Evolutionary conservation across 2,329 filamentous ascomycete genomes (phyloP).

Genomic region (Paraconiothyrium sp.): DNA sequence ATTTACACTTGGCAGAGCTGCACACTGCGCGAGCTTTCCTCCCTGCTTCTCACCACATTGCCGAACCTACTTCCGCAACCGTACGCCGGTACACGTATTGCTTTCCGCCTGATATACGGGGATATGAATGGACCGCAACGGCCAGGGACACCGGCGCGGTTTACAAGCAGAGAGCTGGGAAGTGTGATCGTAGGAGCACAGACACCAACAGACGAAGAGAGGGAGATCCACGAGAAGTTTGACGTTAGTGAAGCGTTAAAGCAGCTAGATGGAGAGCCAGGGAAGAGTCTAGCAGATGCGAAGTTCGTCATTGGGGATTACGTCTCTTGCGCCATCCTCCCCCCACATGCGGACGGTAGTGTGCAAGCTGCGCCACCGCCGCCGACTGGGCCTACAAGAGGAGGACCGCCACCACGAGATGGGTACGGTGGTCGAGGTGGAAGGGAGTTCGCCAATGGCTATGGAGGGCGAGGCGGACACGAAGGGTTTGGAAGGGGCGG

Average conservation of each 20-base stretch:
- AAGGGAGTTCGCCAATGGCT: conserved; percentile 39
- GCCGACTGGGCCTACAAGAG: conserved; percentile 42
- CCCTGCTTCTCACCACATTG: conserved; percentile 75
- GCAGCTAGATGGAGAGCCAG: conserved; percentile 66
- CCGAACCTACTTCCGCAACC: conserved; percentile 76
- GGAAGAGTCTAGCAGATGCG: conserved; percentile 78
- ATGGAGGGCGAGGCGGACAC: conserved; percentile 41
- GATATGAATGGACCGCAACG: conserved; percentile 67
- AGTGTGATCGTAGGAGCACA: conserved; percentile 74
- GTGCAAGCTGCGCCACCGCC: conserved; percentile 70
- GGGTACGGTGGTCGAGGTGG: conserved; percentile 39
- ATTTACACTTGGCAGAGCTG: conserved; percentile 89
- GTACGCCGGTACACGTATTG: conserved; percentile 82
- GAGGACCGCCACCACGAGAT: conserved; percentile 39
- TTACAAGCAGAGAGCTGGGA: conserved; percentile 82
- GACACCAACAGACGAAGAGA: conserved; percentile 32
- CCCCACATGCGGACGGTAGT: conserved; percentile 76
- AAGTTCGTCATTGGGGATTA: conserved; percentile 91
- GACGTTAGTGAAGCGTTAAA: conserved; percentile 47
- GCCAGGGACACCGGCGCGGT: conserved; percentile 65
- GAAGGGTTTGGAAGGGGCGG: conserved; percentile 50
- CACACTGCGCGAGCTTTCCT: conserved; percentile 81
- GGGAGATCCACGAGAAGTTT: conserved; percentile 19
- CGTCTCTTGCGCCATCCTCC: conserved; percentile 81
- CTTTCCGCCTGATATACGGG: conserved; percentile 85